phyloP scores from a whole-genome alignment of 805 yeast genomes.

The Cyberlindnera suaveolens region DNA sequence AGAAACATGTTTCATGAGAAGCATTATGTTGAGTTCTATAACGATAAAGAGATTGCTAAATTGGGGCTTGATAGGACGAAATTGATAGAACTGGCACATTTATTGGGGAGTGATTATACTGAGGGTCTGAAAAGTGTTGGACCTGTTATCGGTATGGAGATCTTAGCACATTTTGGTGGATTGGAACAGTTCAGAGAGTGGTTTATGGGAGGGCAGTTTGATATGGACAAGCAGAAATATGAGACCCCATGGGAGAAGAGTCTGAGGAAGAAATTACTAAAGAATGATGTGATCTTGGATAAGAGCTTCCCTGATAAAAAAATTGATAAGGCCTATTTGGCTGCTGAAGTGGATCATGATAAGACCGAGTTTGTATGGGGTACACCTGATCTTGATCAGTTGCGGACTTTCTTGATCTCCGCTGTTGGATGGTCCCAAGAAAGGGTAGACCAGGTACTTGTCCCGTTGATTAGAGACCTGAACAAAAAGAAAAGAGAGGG shows the following conservation, averaged over 20 bases:
- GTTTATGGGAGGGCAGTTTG: conserved; percentile 37
- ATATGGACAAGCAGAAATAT: conserved; percentile 31
- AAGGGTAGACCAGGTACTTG: conserved; percentile 71
- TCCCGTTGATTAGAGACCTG: conserved; percentile 79
- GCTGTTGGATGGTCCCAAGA: conserved; percentile 77
- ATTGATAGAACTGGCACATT: conserved; percentile 73
- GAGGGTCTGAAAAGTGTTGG: conserved; percentile 92
- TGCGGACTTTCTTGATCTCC: conserved; percentile 61
- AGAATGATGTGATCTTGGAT: conserved; percentile 52
- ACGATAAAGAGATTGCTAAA: conserved; percentile 50
- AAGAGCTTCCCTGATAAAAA: conserved; percentile 62
- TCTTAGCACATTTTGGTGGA: conserved; percentile 73
- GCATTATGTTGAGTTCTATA: conserved; percentile 83
- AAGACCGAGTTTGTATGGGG: conserved; percentile 85
- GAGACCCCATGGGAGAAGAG: conserved; percentile 49
- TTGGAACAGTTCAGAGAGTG: conserved; percentile 33
- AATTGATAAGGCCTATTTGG: conserved; percentile 66
- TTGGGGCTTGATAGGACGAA: conserved; percentile 59
- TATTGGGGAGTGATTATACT: conserved; percentile 93
- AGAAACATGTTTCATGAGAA: conserved; percentile 93
- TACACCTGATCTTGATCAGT: conserved; percentile 71
- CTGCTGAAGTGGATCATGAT: conserved; percentile 84
- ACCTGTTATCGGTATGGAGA: conserved; percentile 87
- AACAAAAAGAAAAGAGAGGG: conserved; percentile 54
- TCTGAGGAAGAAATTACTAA: conserved; percentile 46